phyloP scores from a whole-genome alignment of 768 basidiomycete species.

The Xerocomellus chrysenteron region DNA sequence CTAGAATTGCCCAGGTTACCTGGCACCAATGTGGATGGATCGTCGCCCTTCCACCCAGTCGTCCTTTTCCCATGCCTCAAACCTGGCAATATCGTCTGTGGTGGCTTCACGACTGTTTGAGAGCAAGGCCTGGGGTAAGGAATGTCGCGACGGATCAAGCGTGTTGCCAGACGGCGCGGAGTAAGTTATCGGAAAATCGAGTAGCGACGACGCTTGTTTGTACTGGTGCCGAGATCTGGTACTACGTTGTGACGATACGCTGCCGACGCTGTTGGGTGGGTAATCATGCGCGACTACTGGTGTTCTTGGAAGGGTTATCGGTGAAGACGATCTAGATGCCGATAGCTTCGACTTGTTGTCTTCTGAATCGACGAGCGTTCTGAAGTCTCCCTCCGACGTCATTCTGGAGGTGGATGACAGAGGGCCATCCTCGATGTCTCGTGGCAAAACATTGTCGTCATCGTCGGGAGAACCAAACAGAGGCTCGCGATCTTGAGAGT shows the following conservation, averaged over 20 bases:
- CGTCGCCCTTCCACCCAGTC: conserved; percentile 51
- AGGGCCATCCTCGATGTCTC: conserved; percentile 49
- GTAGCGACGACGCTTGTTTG: conserved; percentile 38
- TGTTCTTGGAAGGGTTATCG: conserved; percentile 8
- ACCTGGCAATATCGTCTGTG: conserved; percentile 8
- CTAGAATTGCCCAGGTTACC: conserved; percentile 17
- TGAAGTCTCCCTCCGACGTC: conserved; percentile 25
- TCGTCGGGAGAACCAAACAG: conserved; percentile 61
- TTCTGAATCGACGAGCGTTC: conserved; percentile 20
- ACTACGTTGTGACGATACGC: conserved; percentile 28
- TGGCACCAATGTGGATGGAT: conserved; percentile 30
- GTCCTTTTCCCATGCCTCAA: conserved; percentile 42
- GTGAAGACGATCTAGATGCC: conserved; percentile 16
- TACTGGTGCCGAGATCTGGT: conserved; percentile 28
- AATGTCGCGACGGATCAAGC: conserved; percentile 18
- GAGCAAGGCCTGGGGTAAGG: neutral
- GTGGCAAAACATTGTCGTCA: conserved; percentile 38
- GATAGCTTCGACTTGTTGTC: conserved; percentile 13
- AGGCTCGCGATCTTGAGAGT: conserved; percentile 55
- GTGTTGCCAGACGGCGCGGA: conserved; percentile 37
- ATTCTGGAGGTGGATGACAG: conserved; percentile 37
- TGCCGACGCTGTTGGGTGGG: conserved; percentile 55
- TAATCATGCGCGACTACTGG: conserved; percentile 37
- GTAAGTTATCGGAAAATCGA: conserved; percentile 35
- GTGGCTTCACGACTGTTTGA: neutral